A percentile compares a stretch with the other conserved stretches of the same genome.
phyloP scores from a whole-genome alignment of 164 flowering plant genomes.

The Nelumbo lutea region DNA sequence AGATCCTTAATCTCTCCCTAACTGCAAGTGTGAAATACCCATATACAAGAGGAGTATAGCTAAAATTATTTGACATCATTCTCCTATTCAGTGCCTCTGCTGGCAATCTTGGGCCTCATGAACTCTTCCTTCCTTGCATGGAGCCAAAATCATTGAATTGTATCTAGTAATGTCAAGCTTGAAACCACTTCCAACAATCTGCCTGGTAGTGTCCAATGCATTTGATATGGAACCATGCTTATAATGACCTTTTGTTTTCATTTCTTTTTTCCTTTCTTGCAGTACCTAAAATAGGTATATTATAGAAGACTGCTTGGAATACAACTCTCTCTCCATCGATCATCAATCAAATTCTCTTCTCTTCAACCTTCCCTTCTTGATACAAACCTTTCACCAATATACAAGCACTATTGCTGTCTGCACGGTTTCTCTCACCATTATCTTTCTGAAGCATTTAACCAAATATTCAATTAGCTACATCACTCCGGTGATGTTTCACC shows the following conservation, averaged over 20 bases:
- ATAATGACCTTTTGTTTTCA: conserved; percentile 58
- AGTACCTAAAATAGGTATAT: conserved; percentile 68
- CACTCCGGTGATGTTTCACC: conserved; percentile 26
- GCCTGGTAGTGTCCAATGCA: conserved; percentile 30
- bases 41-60: conserved; percentile 62
- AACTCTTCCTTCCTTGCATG: conserved; percentile 49
- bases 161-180: conserved; percentile 59
- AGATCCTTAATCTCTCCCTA: conserved; percentile 41
- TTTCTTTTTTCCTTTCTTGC: conserved; percentile 57
- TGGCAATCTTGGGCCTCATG: conserved; percentile 46
- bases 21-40: conserved; percentile 26
- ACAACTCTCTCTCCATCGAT: conserved; percentile 63
- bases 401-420: conserved; percentile 59
- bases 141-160: conserved; percentile 50
- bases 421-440: conserved; percentile 20
- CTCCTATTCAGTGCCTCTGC: conserved; percentile 38
- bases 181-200: conserved; percentile 42
- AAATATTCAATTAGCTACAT: conserved; percentile 37
- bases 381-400: conserved; percentile 69
- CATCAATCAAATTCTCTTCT: conserved; percentile 61
- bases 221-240: conserved; percentile 41
- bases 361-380: conserved; percentile 46
- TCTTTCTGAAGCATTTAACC: conserved; percentile 55
- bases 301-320: conserved; percentile 75
- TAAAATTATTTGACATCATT: conserved; percentile 46